These are phyloP conservation scores for Thraustochytrium striatum DNA, from an alignment of 352 stramenopile species.

Conservation along the genomic window DNA sequence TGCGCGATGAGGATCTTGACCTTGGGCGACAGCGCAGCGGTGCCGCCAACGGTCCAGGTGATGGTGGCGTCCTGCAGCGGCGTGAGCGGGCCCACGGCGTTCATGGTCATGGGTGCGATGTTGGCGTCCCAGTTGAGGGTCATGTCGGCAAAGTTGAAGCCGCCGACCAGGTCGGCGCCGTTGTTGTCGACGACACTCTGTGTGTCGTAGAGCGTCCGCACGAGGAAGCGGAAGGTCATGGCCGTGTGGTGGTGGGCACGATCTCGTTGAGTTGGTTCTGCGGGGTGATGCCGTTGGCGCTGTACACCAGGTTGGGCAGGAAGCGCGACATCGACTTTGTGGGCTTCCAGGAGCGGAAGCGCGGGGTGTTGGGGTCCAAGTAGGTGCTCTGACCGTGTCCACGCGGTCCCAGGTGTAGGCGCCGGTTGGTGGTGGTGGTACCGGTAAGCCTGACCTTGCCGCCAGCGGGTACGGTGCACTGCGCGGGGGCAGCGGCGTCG, in stretches of 20 bases:
- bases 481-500: neutral
- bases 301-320: slow-evolving; percentile 32
- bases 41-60: neutral
- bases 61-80: neutral
- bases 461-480: slow-evolving; percentile 24
- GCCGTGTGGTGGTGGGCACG: neutral
- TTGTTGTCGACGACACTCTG: neutral
- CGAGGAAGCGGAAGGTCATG: slow-evolving; percentile 38
- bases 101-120: neutral
- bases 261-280: neutral
- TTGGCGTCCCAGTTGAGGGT: neutral
- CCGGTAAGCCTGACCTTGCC: slow-evolving; percentile 12
- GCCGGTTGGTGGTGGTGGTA: neutral
- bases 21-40: neutral
- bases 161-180: neutral
- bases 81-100: neutral
- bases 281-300: neutral
- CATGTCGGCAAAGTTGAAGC: slow-evolving; percentile 6
- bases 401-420: too few species aligned
- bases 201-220: slow-evolving; percentile 39
- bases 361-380: neutral
- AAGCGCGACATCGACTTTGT: slow-evolving; percentile 26
- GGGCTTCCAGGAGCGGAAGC: slow-evolving; percentile 32
- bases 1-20: slow-evolving; percentile 13
- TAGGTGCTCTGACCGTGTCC: slow-evolving; percentile 15